Evolutionary conservation across 768 basidiomycete genomes (phyloP).

Genomic region (Multifurca ochricompacta): DNA sequence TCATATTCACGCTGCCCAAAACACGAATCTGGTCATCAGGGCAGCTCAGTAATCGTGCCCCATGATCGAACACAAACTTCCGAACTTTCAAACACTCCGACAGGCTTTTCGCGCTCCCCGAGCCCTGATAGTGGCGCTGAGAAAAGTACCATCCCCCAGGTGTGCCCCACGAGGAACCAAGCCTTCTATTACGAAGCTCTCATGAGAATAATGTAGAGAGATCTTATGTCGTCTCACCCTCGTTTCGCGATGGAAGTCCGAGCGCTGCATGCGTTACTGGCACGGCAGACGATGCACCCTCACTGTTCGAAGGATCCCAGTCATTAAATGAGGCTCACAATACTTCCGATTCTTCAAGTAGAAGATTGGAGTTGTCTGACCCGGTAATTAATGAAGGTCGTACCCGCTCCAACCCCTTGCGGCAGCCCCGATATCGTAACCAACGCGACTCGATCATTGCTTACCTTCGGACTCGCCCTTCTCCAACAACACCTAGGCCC

Average conservation of each 20-base stretch:
- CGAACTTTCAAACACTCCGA: not conserved
- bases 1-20: not conserved
- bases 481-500: not conserved
- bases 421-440: slow-evolving; percentile 33
- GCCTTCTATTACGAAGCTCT: not conserved
- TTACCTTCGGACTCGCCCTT: slow-evolving; percentile 31
- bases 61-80: not conserved
- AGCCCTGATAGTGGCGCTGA: not conserved
- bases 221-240: not conserved
- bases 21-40: not conserved
- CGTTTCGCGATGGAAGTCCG: not conserved
- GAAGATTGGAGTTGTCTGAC: not conserved
- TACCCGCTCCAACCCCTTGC: not conserved
- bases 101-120: not conserved
- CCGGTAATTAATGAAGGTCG: not conserved
- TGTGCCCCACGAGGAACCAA: not conserved
- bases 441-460: slow-evolving; percentile 43
- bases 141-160: not conserved
- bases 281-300: not conserved
- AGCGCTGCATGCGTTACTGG: not conserved
- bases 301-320: not conserved
- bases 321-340: not conserved
- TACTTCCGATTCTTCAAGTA: not conserved
- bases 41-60: not conserved
- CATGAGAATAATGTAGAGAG: not conserved